Evolutionary conservation across 2,329 filamentous ascomycete genomes (phyloP).

Genomic region (Aspergillus intermedius): DNA sequence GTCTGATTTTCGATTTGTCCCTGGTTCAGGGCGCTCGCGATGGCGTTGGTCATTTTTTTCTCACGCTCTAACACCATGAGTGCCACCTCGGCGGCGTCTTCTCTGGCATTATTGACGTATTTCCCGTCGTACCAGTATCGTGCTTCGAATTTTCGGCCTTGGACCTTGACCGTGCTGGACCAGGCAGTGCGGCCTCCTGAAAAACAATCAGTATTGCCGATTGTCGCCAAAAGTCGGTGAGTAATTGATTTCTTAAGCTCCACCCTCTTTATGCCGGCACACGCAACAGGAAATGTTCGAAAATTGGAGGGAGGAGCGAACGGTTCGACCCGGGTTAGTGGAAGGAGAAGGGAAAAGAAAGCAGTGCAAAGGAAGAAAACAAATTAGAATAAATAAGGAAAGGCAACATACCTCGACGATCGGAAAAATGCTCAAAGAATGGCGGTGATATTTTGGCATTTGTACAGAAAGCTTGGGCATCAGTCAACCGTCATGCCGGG

Average conservation of each 20-base stretch:
- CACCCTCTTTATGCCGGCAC: constrained; percentile 19
- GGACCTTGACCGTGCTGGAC: constrained; percentile 73
- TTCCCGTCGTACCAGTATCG: constrained; percentile 89
- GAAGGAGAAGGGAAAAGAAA: constrained; percentile 24
- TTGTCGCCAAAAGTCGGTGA: constrained; percentile 30
- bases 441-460: constrained; percentile 49
- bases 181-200: constrained; percentile 83
- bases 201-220: constrained; percentile 18
- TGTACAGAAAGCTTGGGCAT: constrained; percentile 51
- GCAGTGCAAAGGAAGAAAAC: constrained; percentile 18
- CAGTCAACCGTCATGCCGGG: constrained; percentile 3
- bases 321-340: not conserved
- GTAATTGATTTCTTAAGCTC: constrained; percentile 12
- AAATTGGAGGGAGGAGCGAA: not conserved
- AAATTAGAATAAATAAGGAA: constrained; percentile 7
- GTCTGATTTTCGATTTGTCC: no score
- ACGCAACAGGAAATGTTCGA: constrained; percentile 8
- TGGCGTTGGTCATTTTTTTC: no score
- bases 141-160: constrained; percentile 59
- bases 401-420: constrained; percentile 57
- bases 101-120: constrained; percentile 78
- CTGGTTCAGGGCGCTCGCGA: no score
- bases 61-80: constrained; percentile 11
- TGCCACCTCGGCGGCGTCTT: constrained; percentile 84
- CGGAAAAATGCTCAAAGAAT: constrained; percentile 65